phyloP scores from a whole-genome alignment of 805 yeast species.

The Hanseniaspora taiwanica region DNA sequence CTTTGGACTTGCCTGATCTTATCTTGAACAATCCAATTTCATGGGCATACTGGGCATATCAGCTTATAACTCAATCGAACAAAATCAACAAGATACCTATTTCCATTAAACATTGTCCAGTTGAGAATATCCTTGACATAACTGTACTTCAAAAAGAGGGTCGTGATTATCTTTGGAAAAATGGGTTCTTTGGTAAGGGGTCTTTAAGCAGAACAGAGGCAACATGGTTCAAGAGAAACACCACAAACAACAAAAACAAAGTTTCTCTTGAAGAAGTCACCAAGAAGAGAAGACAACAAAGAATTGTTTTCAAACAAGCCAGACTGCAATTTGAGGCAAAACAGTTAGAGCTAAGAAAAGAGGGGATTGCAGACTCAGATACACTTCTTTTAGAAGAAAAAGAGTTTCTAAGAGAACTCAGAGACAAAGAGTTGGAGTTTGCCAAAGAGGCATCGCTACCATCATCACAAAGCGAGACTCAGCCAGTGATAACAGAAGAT shows the following conservation, averaged over 20 bases:
- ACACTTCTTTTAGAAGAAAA: conserved; percentile 21
- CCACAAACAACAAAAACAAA: conserved; percentile 14
- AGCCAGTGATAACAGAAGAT: conserved; percentile 20
- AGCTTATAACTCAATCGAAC: background rate
- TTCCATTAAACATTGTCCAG: background rate
- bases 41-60: background rate
- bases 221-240: conserved; percentile 61
- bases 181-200: conserved; percentile 93
- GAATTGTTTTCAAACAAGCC: conserved; percentile 57
- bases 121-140: background rate
- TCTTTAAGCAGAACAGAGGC: conserved; percentile 83
- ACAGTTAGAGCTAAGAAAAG: conserved; percentile 29
- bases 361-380: conserved; percentile 24
- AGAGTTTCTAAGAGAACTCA: conserved; percentile 18
- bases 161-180: conserved; percentile 52
- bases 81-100: background rate
- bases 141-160: background rate
- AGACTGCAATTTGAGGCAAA: conserved; percentile 47
- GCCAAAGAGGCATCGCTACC: background rate
- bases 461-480: too few relatives aligned
- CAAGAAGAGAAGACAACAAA: conserved; percentile 50
- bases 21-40: background rate
- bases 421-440: conserved; percentile 19
- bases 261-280: conserved; percentile 67
- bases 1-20: background rate